phyloP scores from a whole-genome alignment of 345 rosid genomes.

The Citrus inodora region DNA sequence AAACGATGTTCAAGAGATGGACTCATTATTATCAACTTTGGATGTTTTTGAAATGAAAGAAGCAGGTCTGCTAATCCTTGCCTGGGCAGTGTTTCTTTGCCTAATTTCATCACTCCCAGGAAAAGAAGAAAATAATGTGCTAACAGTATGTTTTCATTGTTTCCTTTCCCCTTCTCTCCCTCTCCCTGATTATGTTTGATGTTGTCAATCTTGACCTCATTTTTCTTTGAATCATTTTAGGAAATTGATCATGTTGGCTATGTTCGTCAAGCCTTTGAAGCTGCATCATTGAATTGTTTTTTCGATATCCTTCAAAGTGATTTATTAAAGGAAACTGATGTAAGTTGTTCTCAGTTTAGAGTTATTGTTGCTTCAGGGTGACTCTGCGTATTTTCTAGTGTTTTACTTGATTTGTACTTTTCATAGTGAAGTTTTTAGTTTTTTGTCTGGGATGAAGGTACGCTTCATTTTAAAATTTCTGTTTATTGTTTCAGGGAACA shows the following conservation, averaged over 20 bases:
- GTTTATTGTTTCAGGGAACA: constrained; percentile 52
- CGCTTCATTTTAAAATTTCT: not conserved
- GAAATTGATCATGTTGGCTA: constrained; percentile 85
- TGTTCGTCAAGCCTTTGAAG: constrained; percentile 86
- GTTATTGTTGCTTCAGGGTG: constrained; percentile 12
- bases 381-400: not conserved
- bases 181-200: constrained; percentile 10
- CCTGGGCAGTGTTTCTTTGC: constrained; percentile 96
- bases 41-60: constrained; percentile 60
- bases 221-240: constrained; percentile 34
- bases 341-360: constrained; percentile 37
- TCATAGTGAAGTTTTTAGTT: constrained; percentile 1
- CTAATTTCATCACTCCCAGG: constrained; percentile 76
- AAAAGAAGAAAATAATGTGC: constrained; percentile 52
- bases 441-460: not conserved
- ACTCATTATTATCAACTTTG: constrained; percentile 70
- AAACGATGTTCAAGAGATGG: constrained; percentile 83
- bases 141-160: constrained; percentile 48
- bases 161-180: not conserved
- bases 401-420: constrained; percentile 10
- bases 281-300: constrained; percentile 64
- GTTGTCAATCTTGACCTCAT: not conserved
- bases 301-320: constrained; percentile 70
- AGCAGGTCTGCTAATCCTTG: constrained; percentile 67
- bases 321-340: constrained; percentile 65